Evolutionary conservation across 805 yeast genomes (phyloP).

Genomic region (Starmerella apis): DNA sequence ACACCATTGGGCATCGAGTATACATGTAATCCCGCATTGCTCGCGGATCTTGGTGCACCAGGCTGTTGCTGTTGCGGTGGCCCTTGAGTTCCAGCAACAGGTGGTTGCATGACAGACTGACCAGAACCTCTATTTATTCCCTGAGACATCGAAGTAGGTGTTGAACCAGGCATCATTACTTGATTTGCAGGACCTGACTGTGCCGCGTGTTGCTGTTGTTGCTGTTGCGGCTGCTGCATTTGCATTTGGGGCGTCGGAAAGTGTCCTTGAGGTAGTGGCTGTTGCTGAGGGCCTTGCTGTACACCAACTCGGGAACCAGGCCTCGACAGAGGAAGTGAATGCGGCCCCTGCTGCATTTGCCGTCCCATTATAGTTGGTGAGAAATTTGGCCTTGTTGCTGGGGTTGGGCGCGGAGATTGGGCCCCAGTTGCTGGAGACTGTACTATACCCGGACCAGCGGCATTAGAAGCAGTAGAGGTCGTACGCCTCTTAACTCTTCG

Average conservation of each 20-base stretch:
- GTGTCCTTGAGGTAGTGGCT: not conserved
- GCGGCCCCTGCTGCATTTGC: not conserved
- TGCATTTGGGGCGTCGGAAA: not conserved
- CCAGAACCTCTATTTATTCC: not conserved
- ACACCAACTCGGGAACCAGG: not conserved
- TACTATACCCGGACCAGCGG: not conserved
- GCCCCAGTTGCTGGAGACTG: not conserved
- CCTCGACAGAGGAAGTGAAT: not conserved
- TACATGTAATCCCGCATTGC: not conserved
- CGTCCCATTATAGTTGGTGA: not conserved
- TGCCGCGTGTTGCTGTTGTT: not conserved
- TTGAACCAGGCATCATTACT: not conserved
- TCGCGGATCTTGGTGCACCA: not conserved
- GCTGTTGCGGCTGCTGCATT: too few relatives aligned
- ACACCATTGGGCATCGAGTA: conserved; percentile 1
- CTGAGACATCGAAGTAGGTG: not conserved
- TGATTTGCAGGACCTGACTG: not conserved
- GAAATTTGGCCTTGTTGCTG: not conserved
- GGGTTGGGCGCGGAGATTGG: not conserved
- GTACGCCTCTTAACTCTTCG: not conserved
- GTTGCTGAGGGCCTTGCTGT: conserved; percentile 4
- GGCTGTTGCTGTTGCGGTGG: not conserved
- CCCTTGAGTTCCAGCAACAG: conserved; percentile 8
- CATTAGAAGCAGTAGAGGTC: not conserved
- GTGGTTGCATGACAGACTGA: not conserved